phyloP scores from a whole-genome alignment of 768 basidiomycete species.

The Mycena epipterygia region DNA sequence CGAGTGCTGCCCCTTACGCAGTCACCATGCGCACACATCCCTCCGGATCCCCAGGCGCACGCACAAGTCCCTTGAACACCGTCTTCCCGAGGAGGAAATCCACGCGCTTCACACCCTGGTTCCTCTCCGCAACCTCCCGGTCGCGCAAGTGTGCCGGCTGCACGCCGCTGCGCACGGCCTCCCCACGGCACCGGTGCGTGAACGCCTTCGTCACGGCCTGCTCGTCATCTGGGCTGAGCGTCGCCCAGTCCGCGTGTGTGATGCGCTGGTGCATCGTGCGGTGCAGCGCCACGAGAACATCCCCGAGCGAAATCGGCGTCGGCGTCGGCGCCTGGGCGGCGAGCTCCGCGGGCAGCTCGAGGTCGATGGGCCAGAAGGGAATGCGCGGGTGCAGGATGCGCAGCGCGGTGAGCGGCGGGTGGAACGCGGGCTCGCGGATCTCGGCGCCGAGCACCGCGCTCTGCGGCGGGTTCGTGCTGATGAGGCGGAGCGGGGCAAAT shows the following conservation, averaged over 20 bases:
- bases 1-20: no score
- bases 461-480: neutral
- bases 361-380: constrained; percentile 55
- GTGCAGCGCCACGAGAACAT: constrained; percentile 28
- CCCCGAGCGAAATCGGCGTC: constrained; percentile 17
- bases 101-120: constrained; percentile 54
- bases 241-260: constrained; percentile 30
- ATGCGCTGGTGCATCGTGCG: constrained; percentile 30
- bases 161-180: constrained; percentile 54
- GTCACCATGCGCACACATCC: constrained; percentile 24
- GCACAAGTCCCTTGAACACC: constrained; percentile 53
- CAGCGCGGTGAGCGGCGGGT: constrained; percentile 53
- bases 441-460: neutral
- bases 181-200: constrained; percentile 45
- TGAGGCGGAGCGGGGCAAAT: constrained; percentile 15
- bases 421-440: constrained; percentile 57
- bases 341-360: constrained; percentile 36
- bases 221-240: constrained; percentile 5
- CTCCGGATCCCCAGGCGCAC: constrained; percentile 36
- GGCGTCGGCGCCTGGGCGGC: neutral
- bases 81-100: constrained; percentile 53
- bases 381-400: constrained; percentile 56
- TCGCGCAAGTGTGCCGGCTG: constrained; percentile 45
- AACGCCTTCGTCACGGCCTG: constrained; percentile 49
- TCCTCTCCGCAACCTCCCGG: constrained; percentile 47